These are phyloP conservation scores for Rhizopogon parksii DNA, from an alignment of 1,284 basidiomycete genomes.

Conservation along the genomic window DNA sequence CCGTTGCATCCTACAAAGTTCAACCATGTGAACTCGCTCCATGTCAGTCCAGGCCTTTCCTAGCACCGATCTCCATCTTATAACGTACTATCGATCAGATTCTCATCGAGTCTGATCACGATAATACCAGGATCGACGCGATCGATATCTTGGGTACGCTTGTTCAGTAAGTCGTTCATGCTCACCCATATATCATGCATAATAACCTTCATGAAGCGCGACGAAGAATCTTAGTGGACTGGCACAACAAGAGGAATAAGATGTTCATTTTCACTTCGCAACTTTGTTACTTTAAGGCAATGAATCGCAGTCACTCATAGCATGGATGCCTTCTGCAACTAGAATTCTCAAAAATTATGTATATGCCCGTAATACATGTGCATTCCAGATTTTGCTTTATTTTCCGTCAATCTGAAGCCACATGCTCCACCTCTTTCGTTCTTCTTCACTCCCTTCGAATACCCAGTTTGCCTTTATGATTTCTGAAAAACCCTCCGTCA, in stretches of 20 bases:
- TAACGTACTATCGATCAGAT: slow-evolving; percentile 40
- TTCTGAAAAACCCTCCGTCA: slow-evolving; percentile 70
- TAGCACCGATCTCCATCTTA: not conserved
- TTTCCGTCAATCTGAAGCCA: slow-evolving; percentile 70
- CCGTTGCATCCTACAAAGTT: slow-evolving; percentile 71
- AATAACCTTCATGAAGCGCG: slow-evolving; percentile 30
- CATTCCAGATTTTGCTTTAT: slow-evolving; percentile 15
- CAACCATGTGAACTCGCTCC: slow-evolving; percentile 68
- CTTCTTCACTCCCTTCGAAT: slow-evolving; percentile 70
- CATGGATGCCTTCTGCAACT: not conserved
- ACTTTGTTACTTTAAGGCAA: not conserved
- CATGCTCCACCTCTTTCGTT: slow-evolving; percentile 67
- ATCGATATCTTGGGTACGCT: slow-evolving; percentile 68
- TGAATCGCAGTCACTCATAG: not conserved
- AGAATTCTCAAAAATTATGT: not conserved
- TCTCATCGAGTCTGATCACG: slow-evolving; percentile 73
- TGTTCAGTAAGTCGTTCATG: slow-evolving; percentile 43
- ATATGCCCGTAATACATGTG: not conserved
- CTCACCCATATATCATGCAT: not conserved
- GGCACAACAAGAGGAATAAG: slow-evolving; percentile 39
- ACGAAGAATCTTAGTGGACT: slow-evolving; percentile 54
- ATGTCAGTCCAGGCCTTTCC: slow-evolving; percentile 40
- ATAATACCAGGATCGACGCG: slow-evolving; percentile 72
- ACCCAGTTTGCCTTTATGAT: slow-evolving; percentile 73
- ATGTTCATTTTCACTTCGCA: not conserved